A percentile compares a stretch with the other conserved stretches of the same genome.
phyloP scores from a whole-genome alignment of 305 asterid species.

The Fraxinus platypoda region DNA sequence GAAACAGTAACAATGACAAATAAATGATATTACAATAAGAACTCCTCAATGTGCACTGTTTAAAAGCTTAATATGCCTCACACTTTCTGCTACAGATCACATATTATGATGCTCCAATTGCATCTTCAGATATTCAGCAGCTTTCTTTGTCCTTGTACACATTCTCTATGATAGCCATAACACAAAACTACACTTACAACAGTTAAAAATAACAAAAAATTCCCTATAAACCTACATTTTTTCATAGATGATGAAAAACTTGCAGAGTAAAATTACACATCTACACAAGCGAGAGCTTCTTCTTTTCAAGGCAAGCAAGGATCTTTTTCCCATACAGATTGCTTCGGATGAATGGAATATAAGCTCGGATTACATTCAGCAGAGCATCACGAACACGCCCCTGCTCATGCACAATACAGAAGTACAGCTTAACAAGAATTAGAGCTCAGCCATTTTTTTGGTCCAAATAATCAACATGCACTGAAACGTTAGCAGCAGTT shows the following conservation, averaged over 20 bases:
- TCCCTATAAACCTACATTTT: background rate
- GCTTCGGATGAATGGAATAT: conserved; percentile 51
- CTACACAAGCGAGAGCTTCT: conserved; percentile 25
- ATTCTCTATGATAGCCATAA: conserved; percentile 10
- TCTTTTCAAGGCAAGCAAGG: conserved; percentile 48
- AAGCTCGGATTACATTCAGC: conserved; percentile 28
- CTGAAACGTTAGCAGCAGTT: background rate
- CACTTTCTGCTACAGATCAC: background rate
- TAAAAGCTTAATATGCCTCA: background rate
- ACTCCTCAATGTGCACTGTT: background rate
- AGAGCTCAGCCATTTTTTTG: background rate
- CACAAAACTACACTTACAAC: conserved; percentile 6
- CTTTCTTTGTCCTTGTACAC: conserved; percentile 24
- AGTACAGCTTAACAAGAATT: background rate
- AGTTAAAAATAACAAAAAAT: background rate
- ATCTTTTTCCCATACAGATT: conserved; percentile 64
- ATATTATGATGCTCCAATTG: background rate
- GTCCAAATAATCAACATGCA: background rate
- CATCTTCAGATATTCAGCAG: conserved; percentile 23
- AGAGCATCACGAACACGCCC: conserved; percentile 33
- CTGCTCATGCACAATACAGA: conserved; percentile 32
- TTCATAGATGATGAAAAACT: background rate
- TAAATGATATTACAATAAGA: background rate
- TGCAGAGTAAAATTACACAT: conserved; percentile 1
- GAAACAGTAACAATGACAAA: background rate